Conservation (phyloP, 2,329 filamentous ascomycete genomes). For the Diplocarpon rosae region DNA sequence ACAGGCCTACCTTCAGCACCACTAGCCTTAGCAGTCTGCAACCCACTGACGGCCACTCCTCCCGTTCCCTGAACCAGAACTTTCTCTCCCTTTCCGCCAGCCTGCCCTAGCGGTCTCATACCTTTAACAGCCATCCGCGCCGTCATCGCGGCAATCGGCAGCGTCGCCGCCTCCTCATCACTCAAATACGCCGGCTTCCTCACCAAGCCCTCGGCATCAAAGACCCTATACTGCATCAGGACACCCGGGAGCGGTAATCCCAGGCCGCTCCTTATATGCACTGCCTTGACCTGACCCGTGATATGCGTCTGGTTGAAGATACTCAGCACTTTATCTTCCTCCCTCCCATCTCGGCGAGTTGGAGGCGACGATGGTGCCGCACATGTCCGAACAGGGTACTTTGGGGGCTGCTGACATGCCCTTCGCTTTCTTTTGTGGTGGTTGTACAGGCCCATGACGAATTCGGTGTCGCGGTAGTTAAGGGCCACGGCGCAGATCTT, state of each 20-base stretch:
- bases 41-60: conserved; percentile 39
- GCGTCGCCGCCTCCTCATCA: conserved; percentile 46
- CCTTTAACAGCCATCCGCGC: conserved; percentile 57
- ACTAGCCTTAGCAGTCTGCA: conserved; percentile 43
- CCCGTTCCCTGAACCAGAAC: conserved; percentile 42
- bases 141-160: conserved; percentile 52
- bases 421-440: conserved; percentile 43
- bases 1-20: conserved; percentile 34
- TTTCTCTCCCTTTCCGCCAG: conserved; percentile 30
- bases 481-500: conserved; percentile 22
- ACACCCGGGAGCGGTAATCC: conserved; percentile 54
- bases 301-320: conserved; percentile 48
- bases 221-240: conserved; percentile 48
- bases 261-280: conserved; percentile 38
- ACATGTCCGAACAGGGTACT: conserved; percentile 62
- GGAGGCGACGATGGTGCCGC: conserved; percentile 45
- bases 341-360: conserved; percentile 36
- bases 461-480: conserved; percentile 25
- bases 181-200: conserved; percentile 43
- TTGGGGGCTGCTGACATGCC: conserved; percentile 21
- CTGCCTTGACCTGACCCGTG: conserved; percentile 17
- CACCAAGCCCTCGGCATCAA: conserved; percentile 44
- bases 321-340: conserved; percentile 54
- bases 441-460: conserved; percentile 48
- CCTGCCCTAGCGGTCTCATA: conserved; percentile 42